Base-by-base conservation (phyloP, 169 alveolate species). In the Babesia ovata region DNA sequence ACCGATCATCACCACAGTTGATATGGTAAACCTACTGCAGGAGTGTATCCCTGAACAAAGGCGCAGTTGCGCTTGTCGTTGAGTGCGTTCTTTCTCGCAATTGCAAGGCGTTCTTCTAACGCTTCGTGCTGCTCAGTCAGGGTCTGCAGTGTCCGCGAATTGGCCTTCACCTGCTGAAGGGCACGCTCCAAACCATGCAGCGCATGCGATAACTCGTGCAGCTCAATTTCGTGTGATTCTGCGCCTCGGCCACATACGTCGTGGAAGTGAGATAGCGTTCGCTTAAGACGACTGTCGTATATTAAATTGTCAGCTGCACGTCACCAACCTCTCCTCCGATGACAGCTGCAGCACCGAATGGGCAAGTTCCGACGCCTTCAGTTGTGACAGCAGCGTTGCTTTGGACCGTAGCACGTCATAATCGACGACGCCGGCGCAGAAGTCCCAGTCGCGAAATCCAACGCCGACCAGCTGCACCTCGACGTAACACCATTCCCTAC, bases 381-480 rank as follows among this genome's bases (percentile, higher is more conserved):
- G 19, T 19, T 52, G 63, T 52, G 79, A 60, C 45, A 81, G 42
- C 9, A 67, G 59, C 74, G 53, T 39, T 3, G 95, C 95, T 66
- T 92, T 92, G 42, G 86, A 73, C 36, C 96, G 75, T 36, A 92
- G 87, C 70, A 87, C 69, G 63, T 86, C 94, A 57, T 91, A 92
- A 72, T 88, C 90, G 21, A 84, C 85, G 21, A 88, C 89, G 19
- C 95, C 95, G 75, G 86, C 91, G 61, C 97, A 92, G 53, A 89
- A 93, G 75, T 93, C 95, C 97, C 97, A 94, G 85, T 94, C 96
- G 42, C 95, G 79, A 39, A 79, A 76, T n/a, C 97, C 97, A 28
- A 91, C 92, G 33, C 97, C 95, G 52, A 94, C 84, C 28, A 93
- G 81, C 66, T 94, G 97, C 24, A 94, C 97, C 75, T 94, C 97